phyloP scores from a whole-genome alignment of 805 yeast genomes.

The Danielozyma ontarioensis region DNA sequence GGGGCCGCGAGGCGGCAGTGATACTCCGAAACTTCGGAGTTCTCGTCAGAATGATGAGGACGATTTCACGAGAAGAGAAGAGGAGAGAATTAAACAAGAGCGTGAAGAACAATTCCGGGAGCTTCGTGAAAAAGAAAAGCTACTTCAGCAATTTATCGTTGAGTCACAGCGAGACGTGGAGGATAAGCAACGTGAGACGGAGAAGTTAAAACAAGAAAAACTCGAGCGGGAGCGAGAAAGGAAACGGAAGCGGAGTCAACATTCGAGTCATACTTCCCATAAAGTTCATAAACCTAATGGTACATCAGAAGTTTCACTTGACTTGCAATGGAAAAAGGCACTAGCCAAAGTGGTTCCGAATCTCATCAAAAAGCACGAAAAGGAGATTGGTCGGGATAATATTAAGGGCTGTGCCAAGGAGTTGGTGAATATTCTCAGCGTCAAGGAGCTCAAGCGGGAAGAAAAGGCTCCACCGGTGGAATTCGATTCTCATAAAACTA shows the following conservation, averaged over 20 bases:
- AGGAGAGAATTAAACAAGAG: constrained; percentile 27
- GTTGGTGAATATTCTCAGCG: constrained; percentile 58
- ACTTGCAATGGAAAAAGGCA: constrained; percentile 36
- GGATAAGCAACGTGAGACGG: constrained; percentile 23
- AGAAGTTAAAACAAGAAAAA: constrained; percentile 15
- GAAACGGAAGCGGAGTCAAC: constrained; percentile 1
- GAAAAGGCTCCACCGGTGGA: constrained; percentile 47
- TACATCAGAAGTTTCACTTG: constrained; percentile 9
- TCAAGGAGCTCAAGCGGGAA: constrained; percentile 59
- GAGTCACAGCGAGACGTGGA: constrained; percentile 26
- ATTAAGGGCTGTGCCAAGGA: constrained; percentile 77
- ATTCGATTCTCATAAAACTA: constrained; percentile 57
- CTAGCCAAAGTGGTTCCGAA: constrained; percentile 82
- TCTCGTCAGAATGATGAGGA: constrained; percentile 9
- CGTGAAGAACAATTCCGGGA: constrained; percentile 12
- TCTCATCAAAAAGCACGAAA: constrained; percentile 59
- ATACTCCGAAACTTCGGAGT: constrained; percentile 3
- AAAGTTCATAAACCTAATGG: too few species aligned
- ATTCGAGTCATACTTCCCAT: not conserved
- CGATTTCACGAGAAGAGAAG: constrained; percentile 27
- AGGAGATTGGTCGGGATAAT: constrained; percentile 65
- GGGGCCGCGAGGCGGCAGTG: constrained; percentile 4
- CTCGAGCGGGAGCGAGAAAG: constrained; percentile 17
- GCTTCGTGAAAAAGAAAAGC: constrained; percentile 22
- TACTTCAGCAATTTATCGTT: constrained; percentile 30